These are phyloP conservation scores for Pseudonitzschia pungens DNA, from an alignment of 108 stramenopile species.

Conservation along the genomic window DNA sequence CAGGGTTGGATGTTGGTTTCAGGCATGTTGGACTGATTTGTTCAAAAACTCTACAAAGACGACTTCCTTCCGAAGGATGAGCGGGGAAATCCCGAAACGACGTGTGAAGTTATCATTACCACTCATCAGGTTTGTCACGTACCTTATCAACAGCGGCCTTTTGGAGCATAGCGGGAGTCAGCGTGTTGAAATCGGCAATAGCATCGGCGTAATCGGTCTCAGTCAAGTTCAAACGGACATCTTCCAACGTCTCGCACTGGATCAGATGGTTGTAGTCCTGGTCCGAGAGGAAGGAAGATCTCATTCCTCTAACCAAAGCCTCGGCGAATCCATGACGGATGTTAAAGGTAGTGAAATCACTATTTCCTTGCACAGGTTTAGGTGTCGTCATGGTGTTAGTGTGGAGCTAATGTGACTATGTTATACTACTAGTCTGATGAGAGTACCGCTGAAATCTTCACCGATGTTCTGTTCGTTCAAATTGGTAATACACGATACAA, in stretches of 20 bases:
- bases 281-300: conserved; percentile 91
- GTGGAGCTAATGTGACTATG: too few species aligned
- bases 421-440: not conserved
- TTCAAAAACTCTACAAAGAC: conserved; percentile 4
- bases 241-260: conserved; percentile 96
- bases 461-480: not conserved
- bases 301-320: conserved; percentile 95
- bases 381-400: conserved; percentile 44
- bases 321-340: conserved; percentile 96
- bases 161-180: conserved; percentile 83
- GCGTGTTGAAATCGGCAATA: conserved; percentile 70
- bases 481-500: not conserved
- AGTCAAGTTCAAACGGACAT: conserved; percentile 95
- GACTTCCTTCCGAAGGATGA: not conserved
- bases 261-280: conserved; percentile 93
- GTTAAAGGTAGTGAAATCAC: conserved; percentile 92
- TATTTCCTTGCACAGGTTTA: conserved; percentile 56
- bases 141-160: conserved; percentile 89
- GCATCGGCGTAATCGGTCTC: conserved; percentile 96
- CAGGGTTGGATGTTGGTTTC: too few species aligned
- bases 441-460: not conserved
- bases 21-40: too few species aligned
- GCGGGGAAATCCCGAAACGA: not conserved
- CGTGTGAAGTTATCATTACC: not conserved
- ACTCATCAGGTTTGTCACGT: conserved; percentile 18